Evolutionary conservation across 2,329 filamentous ascomycete genomes (phyloP).

Genomic region (Xylariaceae sp.): DNA sequence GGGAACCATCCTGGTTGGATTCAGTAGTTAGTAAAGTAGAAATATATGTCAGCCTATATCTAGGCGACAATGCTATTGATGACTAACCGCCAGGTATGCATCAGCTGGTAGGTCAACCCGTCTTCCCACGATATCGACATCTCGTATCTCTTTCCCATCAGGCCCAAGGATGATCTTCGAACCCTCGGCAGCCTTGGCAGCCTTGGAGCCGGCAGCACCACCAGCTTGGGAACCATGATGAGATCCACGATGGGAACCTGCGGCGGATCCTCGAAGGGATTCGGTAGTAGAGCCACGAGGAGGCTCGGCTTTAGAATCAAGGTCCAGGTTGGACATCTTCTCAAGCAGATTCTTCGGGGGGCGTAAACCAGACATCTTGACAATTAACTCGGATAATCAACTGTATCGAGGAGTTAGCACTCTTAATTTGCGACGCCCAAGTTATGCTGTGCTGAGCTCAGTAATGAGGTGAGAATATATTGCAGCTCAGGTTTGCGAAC

Average conservation of each 20-base stretch:
- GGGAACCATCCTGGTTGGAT: constrained; percentile 22
- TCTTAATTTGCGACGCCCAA: not conserved
- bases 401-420: not conserved
- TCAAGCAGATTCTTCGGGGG: constrained; percentile 2
- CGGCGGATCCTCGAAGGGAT: constrained; percentile 5
- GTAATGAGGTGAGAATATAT: no score
- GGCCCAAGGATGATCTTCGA: no score
- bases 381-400: not conserved
- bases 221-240: constrained; percentile 2
- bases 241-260: constrained; percentile 1
- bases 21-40: constrained; percentile 11
- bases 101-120: constrained; percentile 55
- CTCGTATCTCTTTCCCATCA: constrained; percentile 22
- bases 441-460: not conserved
- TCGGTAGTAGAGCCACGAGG: constrained; percentile 5
- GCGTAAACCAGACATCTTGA: constrained; percentile 8
- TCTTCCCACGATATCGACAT: constrained; percentile 35
- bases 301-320: constrained; percentile 22
- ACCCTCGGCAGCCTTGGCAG: not conserved
- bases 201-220: not conserved
- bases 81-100: constrained; percentile 43
- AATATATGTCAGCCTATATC: not conserved
- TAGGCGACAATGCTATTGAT: not conserved
- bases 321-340: constrained; percentile 15
- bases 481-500: not conserved